Percentiles rank a stretch among this genome's conserved stretches.
phyloP scores from a whole-genome alignment of 2,329 filamentous ascomycete species.

The Colletotrichum coccodes region DNA sequence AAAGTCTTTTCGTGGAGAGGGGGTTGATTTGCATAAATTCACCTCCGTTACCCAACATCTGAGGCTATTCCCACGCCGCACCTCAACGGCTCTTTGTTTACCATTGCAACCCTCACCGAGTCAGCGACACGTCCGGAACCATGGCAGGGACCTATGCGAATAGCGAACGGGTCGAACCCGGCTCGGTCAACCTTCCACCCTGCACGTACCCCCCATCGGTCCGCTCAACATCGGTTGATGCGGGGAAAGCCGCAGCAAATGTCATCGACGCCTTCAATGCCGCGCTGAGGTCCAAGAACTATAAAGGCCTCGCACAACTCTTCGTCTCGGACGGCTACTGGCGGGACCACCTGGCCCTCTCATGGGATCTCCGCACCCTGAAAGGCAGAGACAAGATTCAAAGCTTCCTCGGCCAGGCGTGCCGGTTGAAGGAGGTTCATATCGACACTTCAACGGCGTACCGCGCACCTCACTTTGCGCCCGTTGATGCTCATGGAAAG shows the following conservation, averaged over 20 bases:
- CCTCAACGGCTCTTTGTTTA: neutral
- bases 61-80: neutral
- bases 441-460: constrained; percentile 56
- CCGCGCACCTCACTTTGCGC: constrained; percentile 53
- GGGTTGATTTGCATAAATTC: constrained; percentile 1
- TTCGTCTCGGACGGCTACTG: constrained; percentile 61
- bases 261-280: constrained; percentile 53
- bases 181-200: constrained; percentile 63
- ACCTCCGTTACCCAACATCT: neutral
- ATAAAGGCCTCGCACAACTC: constrained; percentile 45
- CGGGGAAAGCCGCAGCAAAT: constrained; percentile 47
- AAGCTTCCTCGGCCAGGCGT: constrained; percentile 45
- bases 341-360: constrained; percentile 67
- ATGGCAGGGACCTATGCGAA: constrained; percentile 12
- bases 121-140: neutral
- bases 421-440: constrained; percentile 52
- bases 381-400: constrained; percentile 53
- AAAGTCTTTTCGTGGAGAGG: neutral
- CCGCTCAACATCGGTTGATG: constrained; percentile 42
- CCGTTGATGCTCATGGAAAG: constrained; percentile 60
- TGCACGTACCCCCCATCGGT: constrained; percentile 52
- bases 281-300: constrained; percentile 47
- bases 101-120: neutral
- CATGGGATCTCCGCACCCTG: constrained; percentile 62
- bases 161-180: constrained; percentile 45